Conservation (phyloP, 345 rosid genomes). For the Citrus medica region DNA sequence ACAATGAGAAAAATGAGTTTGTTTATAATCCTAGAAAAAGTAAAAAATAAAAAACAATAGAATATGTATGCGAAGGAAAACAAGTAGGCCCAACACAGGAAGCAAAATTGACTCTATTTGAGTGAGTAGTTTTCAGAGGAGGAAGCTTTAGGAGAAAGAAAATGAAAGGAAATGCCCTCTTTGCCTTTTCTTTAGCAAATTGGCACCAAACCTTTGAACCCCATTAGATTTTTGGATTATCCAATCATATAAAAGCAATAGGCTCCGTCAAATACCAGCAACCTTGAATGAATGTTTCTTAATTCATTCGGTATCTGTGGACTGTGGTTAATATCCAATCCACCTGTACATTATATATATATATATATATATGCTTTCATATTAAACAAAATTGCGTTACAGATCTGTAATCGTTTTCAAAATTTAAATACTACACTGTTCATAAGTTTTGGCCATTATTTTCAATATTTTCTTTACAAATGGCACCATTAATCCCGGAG, state of each 20-base stretch:
- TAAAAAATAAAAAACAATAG: not conserved
- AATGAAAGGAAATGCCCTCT: not conserved
- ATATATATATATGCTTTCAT: no score
- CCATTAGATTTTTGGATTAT: not conserved
- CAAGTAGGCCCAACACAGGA: not conserved
- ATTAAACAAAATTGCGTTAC: not conserved
- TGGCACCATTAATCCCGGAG: no score
- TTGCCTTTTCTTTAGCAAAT: slow-evolving; percentile 19
- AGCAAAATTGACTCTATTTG: slow-evolving; percentile 13
- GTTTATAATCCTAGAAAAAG: not conserved
- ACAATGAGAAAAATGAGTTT: slow-evolving; percentile 30
- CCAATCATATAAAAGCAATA: not conserved
- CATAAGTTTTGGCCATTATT: no score
- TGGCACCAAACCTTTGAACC: slow-evolving; percentile 16
- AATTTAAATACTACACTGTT: no score
- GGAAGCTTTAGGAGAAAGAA: slow-evolving; percentile 15
- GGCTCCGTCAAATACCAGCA: slow-evolving; percentile 9
- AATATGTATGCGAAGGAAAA: not conserved
- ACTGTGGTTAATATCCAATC: no score
- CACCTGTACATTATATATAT: no score
- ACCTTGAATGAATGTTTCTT: not conserved
- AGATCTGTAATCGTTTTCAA: not conserved
- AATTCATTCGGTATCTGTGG: not conserved
- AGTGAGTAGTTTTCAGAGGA: not conserved
- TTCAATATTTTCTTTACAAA: no score